Base-by-base conservation (phyloP, 2,329 filamentous ascomycete species). In the Ophiosphaerella narmari region DNA sequence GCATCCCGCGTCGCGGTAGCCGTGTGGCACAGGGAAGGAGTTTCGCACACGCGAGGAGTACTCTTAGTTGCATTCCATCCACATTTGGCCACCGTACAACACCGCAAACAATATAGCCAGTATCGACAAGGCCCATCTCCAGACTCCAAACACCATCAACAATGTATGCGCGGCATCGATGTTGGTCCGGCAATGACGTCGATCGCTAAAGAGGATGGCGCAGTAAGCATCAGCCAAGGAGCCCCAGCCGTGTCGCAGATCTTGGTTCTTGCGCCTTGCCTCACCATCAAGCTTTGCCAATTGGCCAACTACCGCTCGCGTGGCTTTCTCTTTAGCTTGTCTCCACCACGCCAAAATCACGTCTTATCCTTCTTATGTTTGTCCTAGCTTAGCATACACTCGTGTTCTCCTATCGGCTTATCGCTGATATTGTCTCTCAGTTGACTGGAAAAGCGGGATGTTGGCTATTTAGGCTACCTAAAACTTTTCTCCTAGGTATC, bases 261-360 rank as follows among this genome's bases (percentile, higher is more conserved):
- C 44, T 50, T 47, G 43, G 43, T 31, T 26, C 23, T 39, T 47
- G 50, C 46, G 39, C 26, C 26, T 29, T 29, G 18, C 18, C 18
- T 53, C 57, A 54, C 48, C 52, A 55, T 50, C 46, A 58, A 60
- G 55, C 55, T 48, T 60, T 49, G 52, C 57, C 54, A 60, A 54
- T 46, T 9, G 39, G 11, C 41, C 39, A 34, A 55, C 43, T 40
- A 41, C 31, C 23, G 26, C 39, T 44, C 39, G 31, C 39, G 21
- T 37, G 26, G 43, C 35, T 43, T 51, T 53, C 34, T 18, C 50
- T 24, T 12, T 23, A 21, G 18, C 50, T 48, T 48, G 50, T 48
- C 24, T 34, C 12, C n/a, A 44, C 38, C 16, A 2, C 39, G 35
- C 8, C 18, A 31, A 14, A 12, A n/a, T 29, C 40, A n/a, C 39